Base-by-base conservation (phyloP, 257 asterid species). In the Ligustrum vulgare region DNA sequence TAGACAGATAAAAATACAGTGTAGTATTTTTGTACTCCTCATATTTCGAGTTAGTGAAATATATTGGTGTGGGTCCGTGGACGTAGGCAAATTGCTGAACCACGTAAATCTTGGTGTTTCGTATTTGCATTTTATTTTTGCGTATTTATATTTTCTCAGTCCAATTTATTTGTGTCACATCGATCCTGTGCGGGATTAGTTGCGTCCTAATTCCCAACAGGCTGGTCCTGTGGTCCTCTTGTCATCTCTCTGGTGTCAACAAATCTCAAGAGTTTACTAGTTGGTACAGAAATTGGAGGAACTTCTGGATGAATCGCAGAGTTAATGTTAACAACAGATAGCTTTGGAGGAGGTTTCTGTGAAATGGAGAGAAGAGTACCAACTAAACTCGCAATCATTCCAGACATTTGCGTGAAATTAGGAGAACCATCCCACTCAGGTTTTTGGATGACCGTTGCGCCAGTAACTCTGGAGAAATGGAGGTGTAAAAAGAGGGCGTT, bases 391-490 rank as follows among this genome's bases (percentile, higher is more conserved):
- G 78, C 65, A 28, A 84, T 62, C 31, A 85, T 68, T 72, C 89
- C 87, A 9, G 87, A 85, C 34, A 78, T 85, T 49, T 85, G 80
- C 64, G 69, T 60, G 6, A 71, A 72, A 22, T n/a, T 73, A 16
- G 87, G 74, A 47, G 84, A 79, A 70, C 87, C 85, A 60, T 82
- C 87, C 87, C 89, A 85, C 77, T 85, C 86, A 1, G 85, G 77
- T 74, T 68, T 75, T 58, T 71, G 79, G 47, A 81, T 65, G 51
- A 76, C 78, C 49, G 39, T 60, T 6, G 85, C 89, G 25, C 83
- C 83, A 15, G 39, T 18, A 25, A 71, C 83, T 72, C 22, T 82
- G 36, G 89, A 80, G 49, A 85, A 85, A 36, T 67, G 77, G 4
- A 85, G 80, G 11, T 72, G 71, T 62, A 85, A 9, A 65, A 78